A percentile compares a stretch with the other conserved stretches of the same genome.
Evolutionary conservation across 345 rosid genomes (phyloP).

Genomic region (Leavenworthia alabamica): DNA sequence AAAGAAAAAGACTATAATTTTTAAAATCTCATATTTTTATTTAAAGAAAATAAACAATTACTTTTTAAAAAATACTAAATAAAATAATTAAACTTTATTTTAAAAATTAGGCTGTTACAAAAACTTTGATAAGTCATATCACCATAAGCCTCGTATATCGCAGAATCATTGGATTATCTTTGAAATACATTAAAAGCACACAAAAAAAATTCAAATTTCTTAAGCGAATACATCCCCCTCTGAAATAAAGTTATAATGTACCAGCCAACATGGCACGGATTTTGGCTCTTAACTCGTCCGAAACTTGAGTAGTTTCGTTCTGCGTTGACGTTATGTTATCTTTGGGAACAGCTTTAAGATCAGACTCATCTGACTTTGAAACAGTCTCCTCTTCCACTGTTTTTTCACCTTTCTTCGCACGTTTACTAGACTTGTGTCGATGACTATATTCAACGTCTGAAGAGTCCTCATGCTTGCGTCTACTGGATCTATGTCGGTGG

Average conservation of each 20-base stretch:
- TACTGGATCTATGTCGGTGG: conserved; percentile 25
- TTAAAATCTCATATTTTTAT: no score
- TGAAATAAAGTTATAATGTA: conserved; percentile 40
- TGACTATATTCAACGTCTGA: conserved; percentile 34
- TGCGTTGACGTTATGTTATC: conserved; percentile 34
- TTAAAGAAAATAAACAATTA: no score
- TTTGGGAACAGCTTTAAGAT: conserved; percentile 34
- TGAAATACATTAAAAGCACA: background rate
- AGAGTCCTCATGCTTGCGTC: conserved; percentile 27
- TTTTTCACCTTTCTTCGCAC: conserved; percentile 38
- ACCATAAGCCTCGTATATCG: background rate
- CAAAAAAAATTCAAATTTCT: background rate
- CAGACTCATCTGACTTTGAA: conserved; percentile 49
- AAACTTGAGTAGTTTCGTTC: conserved; percentile 38
- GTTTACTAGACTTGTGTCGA: conserved; percentile 32
- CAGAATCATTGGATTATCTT: background rate
- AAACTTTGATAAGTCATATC: no score
- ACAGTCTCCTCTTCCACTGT: conserved; percentile 59
- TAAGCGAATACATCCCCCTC: background rate
- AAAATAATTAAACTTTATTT: no score
- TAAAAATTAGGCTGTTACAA: no score
- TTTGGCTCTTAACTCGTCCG: conserved; percentile 85
- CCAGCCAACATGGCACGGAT: conserved; percentile 92
- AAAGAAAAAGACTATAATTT: no score
- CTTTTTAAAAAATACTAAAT: no score